Evolutionary conservation across 2,329 filamentous ascomycete species (phyloP).

Genomic region (Davidsoniella virescens): DNA sequence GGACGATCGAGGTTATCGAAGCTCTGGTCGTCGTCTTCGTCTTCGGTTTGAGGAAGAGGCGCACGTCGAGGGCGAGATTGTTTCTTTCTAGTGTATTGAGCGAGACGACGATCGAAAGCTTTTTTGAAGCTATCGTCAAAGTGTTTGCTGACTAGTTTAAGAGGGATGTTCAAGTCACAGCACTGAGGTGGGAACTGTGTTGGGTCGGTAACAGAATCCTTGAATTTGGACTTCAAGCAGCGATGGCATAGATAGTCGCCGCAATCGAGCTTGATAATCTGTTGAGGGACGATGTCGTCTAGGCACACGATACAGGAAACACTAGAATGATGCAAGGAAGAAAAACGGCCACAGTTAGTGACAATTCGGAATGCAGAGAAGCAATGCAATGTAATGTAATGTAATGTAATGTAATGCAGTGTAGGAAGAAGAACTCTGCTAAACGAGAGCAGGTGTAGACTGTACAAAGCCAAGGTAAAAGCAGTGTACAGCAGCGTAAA

Average conservation of each 20-base stretch:
- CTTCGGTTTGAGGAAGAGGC: constrained; percentile 3
- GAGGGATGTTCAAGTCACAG: constrained; percentile 55
- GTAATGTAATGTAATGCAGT: neutral
- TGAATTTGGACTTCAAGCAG: constrained; percentile 61
- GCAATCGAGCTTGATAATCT: constrained; percentile 57
- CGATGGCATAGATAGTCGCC: constrained; percentile 66
- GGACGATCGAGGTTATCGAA: neutral
- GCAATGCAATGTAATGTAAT: neutral
- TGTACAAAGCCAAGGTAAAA: neutral
- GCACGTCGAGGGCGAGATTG: neutral
- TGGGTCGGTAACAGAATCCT: constrained; percentile 58
- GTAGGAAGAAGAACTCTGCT: neutral
- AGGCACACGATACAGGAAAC: constrained; percentile 59
- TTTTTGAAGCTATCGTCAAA: constrained; percentile 62
- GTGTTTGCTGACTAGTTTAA: constrained; percentile 59
- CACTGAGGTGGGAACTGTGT: constrained; percentile 75
- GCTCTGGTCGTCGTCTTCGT: constrained; percentile 4
- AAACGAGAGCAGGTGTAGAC: neutral
- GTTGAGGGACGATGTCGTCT: constrained; percentile 46
- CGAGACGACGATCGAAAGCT: constrained; percentile 65
- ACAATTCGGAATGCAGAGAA: neutral
- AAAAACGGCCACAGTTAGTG: neutral
- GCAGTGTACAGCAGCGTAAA: neutral
- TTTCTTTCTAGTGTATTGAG: constrained; percentile 42
- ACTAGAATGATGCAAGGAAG: constrained; percentile 24